A percentile compares a stretch with the other conserved stretches of the same genome.
These are phyloP conservation scores for Cyberlindnera mississippiensis DNA, from an alignment of 805 yeast species.

Conservation along the genomic window DNA sequence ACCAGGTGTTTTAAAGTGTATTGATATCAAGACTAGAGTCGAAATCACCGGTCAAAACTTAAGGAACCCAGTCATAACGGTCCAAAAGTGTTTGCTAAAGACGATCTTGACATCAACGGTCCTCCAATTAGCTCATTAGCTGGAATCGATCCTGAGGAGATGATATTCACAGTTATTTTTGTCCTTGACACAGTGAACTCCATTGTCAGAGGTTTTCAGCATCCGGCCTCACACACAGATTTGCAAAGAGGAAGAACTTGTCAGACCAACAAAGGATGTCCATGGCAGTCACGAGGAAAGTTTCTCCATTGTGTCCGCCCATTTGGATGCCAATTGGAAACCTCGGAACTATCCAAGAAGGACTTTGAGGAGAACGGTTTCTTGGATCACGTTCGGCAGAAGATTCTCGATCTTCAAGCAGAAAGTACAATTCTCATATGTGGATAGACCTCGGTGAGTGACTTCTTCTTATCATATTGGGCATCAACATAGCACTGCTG, in stretches of 20 bases:
- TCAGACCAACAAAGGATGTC: slow-evolving; percentile 98
- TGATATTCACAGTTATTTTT: slow-evolving; percentile 98
- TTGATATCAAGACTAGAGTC: slow-evolving; percentile 95
- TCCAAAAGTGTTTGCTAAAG: slow-evolving; percentile 97
- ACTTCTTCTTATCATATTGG: no score
- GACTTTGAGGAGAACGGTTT: slow-evolving; percentile 99
- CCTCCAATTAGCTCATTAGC: slow-evolving; percentile 98
- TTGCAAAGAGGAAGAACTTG: slow-evolving; percentile 99
- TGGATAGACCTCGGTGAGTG: no score
- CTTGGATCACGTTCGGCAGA: no score
- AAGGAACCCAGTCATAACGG: slow-evolving; percentile 94
- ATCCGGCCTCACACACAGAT: slow-evolving; percentile 98
- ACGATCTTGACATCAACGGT: slow-evolving; percentile 96
- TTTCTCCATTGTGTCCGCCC: slow-evolving; percentile 98
- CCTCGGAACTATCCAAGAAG: slow-evolving; percentile 97
- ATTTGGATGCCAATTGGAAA: slow-evolving; percentile 99
- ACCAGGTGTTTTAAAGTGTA: slow-evolving; percentile 98
- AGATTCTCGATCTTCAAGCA: no score
- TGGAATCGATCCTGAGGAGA: slow-evolving; percentile 98
- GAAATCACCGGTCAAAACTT: slow-evolving; percentile 95
- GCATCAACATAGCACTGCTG: no score
- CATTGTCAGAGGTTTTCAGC: slow-evolving; percentile 99
- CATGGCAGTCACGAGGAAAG: slow-evolving; percentile 99
- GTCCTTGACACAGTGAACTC: slow-evolving; percentile 99
- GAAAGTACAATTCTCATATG: no score